A percentile compares a stretch with the other conserved stretches of the same genome.
Evolutionary conservation across 1,284 basidiomycete genomes (phyloP).

Genomic region (Ceratobasidium sp.): DNA sequence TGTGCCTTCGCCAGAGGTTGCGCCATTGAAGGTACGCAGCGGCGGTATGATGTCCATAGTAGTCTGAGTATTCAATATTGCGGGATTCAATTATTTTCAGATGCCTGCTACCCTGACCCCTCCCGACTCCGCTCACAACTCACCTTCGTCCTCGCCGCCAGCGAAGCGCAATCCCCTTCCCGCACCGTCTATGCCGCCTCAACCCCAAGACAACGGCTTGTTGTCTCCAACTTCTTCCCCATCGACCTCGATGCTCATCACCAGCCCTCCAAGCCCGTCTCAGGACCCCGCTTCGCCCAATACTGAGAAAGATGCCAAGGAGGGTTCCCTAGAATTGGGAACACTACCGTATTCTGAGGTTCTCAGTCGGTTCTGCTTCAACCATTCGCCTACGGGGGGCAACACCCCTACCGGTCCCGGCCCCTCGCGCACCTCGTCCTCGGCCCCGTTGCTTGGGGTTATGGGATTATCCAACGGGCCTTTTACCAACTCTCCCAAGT

Average conservation of each 20-base stretch:
- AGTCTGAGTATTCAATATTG: conserved; percentile 2
- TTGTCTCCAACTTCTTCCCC: conserved; percentile 31
- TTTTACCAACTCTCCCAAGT: conserved; percentile 1
- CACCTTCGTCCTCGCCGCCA: conserved; percentile 22
- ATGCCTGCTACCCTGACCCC: conserved; percentile 36
- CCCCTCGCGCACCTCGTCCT: background rate
- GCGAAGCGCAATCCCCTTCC: conserved; percentile 29
- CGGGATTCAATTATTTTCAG: background rate
- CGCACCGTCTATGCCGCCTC: conserved; percentile 3
- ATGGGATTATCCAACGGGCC: conserved; percentile 23
- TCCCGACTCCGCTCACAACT: conserved; percentile 29
- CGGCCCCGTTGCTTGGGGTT: background rate
- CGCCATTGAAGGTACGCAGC: conserved; percentile 26
- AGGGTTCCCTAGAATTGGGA: background rate
- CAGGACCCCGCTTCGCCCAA: background rate
- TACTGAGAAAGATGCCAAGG: background rate
- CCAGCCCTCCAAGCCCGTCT: conserved; percentile 22
- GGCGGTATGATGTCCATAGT: conserved; percentile 4
- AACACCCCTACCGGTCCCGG: background rate
- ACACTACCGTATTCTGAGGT: conserved; percentile 15
- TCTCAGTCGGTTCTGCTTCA: conserved; percentile 28
- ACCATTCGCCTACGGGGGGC: conserved; percentile 19
- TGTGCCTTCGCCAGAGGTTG: background rate
- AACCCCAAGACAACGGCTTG: conserved; percentile 12
- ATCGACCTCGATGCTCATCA: conserved; percentile 25